Evolutionary conservation across 176 grass and related monocot genomes (phyloP), one percentile per base, ranked within the genome.

Genomic region (Otatea glauca): DNA sequence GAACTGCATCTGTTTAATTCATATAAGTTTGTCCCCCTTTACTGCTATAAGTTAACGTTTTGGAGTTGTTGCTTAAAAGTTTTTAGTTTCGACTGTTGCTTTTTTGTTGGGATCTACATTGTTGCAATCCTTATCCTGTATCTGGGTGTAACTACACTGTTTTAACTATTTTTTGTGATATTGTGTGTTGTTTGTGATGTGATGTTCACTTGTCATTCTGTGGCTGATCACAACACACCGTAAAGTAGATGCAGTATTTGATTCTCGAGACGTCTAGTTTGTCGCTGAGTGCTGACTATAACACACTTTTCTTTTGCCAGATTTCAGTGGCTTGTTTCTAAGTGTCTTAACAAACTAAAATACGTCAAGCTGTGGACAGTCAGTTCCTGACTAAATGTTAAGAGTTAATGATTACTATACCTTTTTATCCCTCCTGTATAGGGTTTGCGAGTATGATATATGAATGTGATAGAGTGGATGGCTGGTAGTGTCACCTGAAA

Each of bases 1-100:
- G 23, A 78, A 68, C 64, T 80, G 62, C 41, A 4, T 45, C 68
- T 65, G 20, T 75, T 80, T 74, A 70, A 69, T 81, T 24, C 63
- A 64, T 74, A 84, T 80, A 64, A 80, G 35, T 56, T 38, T n/a
- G n/a, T 81, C 4, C 29, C 10, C 23, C 47, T 49, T 61, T 58
- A 41, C 49, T 76, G 51, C 20, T 82, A 82, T 39, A 82, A 47
- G 38, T 44, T 78, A 37, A 64, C 64, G 12, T 32, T 75, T 48
- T 47, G 20, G 27, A 74, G 25, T 29, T 29, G 29, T 29, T 29
- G 1, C 29, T 29, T 29, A 29, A 29, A 29, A 29, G 29, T 29
- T 29, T 29, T 29, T 29, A 29, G 29, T 89, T 76, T 65, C 18
- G 21, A 20, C 12, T 48, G 56, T 32, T 10, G 6, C 27, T 81